These are phyloP conservation scores for Striga asiatica DNA, from an alignment of 257 asterid genomes.

Conservation along the genomic window DNA sequence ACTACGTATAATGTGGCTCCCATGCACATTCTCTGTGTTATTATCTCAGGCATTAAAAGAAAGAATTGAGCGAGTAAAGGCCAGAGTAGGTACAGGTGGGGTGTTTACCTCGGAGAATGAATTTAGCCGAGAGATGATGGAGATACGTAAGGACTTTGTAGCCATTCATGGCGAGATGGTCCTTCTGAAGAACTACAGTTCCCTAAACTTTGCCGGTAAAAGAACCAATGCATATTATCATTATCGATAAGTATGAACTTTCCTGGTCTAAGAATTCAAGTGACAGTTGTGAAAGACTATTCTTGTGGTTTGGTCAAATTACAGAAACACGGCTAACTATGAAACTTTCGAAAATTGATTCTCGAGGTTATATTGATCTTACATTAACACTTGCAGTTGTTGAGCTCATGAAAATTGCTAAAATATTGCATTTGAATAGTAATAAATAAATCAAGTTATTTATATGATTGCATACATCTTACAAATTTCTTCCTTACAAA, in stretches of 20 bases:
- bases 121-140: constrained; percentile 71
- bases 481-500: not conserved
- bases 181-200: constrained; percentile 79
- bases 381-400: not conserved
- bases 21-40: not conserved
- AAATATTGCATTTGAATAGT: no score
- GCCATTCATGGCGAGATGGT: constrained; percentile 95
- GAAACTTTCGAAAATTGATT: not conserved
- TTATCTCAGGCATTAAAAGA: constrained; percentile 63
- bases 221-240: not conserved
- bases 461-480: no score
- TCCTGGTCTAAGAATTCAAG: no score
- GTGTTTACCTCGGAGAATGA: constrained; percentile 47
- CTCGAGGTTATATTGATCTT: not conserved
- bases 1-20: not conserved
- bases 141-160: constrained; percentile 75
- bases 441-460: no score
- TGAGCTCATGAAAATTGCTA: no score
- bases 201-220: constrained; percentile 83
- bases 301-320: not conserved
- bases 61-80: constrained; percentile 60
- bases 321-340: no score
- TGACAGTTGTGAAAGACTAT: not conserved
- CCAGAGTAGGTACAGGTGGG: constrained; percentile 27
- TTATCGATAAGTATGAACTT: no score